Conservation (phyloP, 345 rosid genomes). For the Lumnitzera racemosa region DNA sequence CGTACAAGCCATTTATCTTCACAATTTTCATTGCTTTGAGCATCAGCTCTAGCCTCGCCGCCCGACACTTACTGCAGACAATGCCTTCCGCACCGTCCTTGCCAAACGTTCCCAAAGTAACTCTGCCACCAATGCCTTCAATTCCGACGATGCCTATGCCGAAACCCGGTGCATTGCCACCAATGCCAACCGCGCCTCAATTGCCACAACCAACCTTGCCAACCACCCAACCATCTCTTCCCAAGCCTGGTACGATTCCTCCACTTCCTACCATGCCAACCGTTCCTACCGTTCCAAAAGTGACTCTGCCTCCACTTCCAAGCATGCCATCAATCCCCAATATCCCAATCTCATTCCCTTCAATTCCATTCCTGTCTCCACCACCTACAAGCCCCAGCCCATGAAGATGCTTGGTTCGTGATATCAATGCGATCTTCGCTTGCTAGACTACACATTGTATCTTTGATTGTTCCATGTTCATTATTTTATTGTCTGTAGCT, state of each 20-base stretch:
- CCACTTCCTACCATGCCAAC: slow-evolving; percentile 4
- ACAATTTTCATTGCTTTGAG: too few relatives aligned
- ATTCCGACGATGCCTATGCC: slow-evolving; percentile 4
- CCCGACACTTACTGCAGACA: too few relatives aligned
- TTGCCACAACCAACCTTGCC: slow-evolving; percentile 12
- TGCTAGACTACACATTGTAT: not conserved
- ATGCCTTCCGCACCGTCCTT: too few relatives aligned
- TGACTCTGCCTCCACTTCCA: slow-evolving; percentile 10
- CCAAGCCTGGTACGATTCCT: slow-evolving; percentile 7
- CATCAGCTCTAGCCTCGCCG: too few relatives aligned
- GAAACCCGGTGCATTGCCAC: slow-evolving; percentile 7
- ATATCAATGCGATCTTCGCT: not conserved
- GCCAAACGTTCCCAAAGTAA: too few relatives aligned
- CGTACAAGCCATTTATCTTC: too few relatives aligned
- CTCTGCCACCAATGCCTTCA: slow-evolving; percentile 8
- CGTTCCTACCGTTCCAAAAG: slow-evolving; percentile 6
- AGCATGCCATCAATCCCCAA: not conserved
- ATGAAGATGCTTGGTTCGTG: too few relatives aligned
- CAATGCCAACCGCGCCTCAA: slow-evolving; percentile 8
- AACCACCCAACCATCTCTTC: slow-evolving; percentile 8
- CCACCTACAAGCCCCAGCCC: slow-evolving; percentile 7
- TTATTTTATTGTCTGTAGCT: too few relatives aligned
- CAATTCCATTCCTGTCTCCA: slow-evolving; percentile 7
- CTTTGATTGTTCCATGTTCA: not conserved
- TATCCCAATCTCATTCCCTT: slow-evolving; percentile 2